phyloP scores from a whole-genome alignment of 176 grass and related monocot species.

The Triticum timopheevii region DNA sequence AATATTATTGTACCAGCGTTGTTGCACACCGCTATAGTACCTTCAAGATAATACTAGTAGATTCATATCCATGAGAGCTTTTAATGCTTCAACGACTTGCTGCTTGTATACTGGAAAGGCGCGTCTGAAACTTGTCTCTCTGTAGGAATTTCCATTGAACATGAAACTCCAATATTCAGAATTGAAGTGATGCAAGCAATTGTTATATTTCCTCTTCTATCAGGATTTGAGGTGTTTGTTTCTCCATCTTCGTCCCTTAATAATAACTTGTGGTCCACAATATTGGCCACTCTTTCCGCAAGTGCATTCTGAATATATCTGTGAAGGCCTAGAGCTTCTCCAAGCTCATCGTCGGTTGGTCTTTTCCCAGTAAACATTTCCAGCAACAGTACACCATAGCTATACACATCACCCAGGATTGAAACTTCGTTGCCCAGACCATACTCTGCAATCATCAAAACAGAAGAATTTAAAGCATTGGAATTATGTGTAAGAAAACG shows the following conservation, averaged over 20 bases:
- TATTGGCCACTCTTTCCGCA: background rate
- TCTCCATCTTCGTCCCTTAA: background rate
- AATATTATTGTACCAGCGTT: background rate
- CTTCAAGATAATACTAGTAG: too few relatives aligned
- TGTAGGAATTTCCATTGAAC: background rate
- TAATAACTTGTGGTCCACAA: background rate
- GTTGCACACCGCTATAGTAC: background rate
- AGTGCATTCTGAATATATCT: background rate
- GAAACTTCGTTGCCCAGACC: slow-evolving; percentile 12
- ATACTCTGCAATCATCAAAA: slow-evolving; percentile 9
- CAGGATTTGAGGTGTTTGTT: background rate
- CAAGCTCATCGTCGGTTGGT: background rate
- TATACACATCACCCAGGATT: background rate
- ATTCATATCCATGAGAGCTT: background rate
- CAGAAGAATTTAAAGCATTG: background rate
- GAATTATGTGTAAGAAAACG: background rate
- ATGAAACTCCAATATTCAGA: background rate
- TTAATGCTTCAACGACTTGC: background rate
- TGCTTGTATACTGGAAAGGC: background rate
- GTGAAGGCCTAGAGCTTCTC: background rate
- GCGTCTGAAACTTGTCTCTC: background rate
- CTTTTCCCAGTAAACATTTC: slow-evolving; percentile 28
- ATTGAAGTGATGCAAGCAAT: background rate
- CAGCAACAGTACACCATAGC: slow-evolving; percentile 4
- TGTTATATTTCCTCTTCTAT: background rate